Base-by-base conservation (phyloP, 2,329 filamentous ascomycete species). In the Exutisphaerella laricina region DNA sequence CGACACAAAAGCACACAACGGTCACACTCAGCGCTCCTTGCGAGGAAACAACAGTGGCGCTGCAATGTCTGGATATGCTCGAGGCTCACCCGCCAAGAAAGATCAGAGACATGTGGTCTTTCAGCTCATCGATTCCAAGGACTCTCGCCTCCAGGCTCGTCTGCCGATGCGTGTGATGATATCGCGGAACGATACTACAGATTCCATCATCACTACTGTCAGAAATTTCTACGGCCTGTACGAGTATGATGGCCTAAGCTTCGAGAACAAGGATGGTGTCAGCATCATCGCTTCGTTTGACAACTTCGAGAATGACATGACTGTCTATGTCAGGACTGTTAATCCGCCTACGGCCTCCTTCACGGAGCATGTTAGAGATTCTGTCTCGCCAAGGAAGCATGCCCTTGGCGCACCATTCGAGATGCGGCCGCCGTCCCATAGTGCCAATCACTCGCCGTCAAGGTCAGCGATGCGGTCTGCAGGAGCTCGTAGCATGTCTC, bases 211-310 rank as follows among this genome's bases (percentile, higher is more conserved):
- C 52, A 92, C 88, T 10, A 97, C 92, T 1, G 90, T 97, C 61
- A 97, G 95, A 77, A 97, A 96, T 73, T 97, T 97, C 71, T 97
- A 95, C 64, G 92, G 92, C 48, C 77, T 98, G 55, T 96, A 96
- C 65, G 86, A 90, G 53, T 82, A 68, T 36, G n/a, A n/a, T n/a
- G 89, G 92, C 54, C 84, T 98, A 61, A 94, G 88, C 69, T 97
- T 98, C 61, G 90, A 97, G 69, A 90, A 97, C 66, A 80, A 86
- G 52, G 74, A 84, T 58, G 88, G 87, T 59, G 90, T 85, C 60
- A 94, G 85, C 48, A 79, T 98, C 60, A 97, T 98, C 66, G 88
- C 90, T 51, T 81, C 88, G 48, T 96, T 95, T 66, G 90, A 97
- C 68, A 98, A 98, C 72, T 88, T 98, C 62, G 77, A 78, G 57